Evolutionary conservation across 139 green algal species (phyloP).

Genomic region (Picochlorum sp.): DNA sequence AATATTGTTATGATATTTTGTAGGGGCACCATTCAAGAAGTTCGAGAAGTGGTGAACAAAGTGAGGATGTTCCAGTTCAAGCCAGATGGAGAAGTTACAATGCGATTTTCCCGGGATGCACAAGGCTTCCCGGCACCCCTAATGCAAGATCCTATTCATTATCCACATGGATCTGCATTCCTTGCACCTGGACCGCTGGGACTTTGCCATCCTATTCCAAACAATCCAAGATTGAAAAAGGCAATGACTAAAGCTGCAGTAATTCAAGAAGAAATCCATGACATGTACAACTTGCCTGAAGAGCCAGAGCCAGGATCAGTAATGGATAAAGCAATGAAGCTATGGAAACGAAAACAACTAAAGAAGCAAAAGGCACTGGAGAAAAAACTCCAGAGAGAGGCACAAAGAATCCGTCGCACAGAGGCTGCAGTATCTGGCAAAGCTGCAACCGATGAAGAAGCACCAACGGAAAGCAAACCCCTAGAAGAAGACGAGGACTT

Average conservation of each 20-base stretch:
- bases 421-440: not conserved
- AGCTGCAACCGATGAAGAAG: not conserved
- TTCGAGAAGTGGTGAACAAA: constrained; percentile 55
- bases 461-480: not conserved
- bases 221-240: constrained; percentile 28
- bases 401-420: constrained; percentile 19
- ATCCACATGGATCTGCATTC: constrained; percentile 78
- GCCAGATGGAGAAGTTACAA: constrained; percentile 76
- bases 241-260: constrained; percentile 43
- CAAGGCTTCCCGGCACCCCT: constrained; percentile 47
- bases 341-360: constrained; percentile 32
- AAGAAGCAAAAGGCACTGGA: constrained; percentile 22
- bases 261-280: constrained; percentile 31
- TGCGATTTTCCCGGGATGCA: constrained; percentile 62
- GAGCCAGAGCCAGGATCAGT: constrained; percentile 38
- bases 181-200: constrained; percentile 70
- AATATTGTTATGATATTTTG: not conserved
- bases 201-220: constrained; percentile 54
- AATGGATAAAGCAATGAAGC: constrained; percentile 45
- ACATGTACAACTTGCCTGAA: constrained; percentile 69
- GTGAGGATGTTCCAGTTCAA: constrained; percentile 82
- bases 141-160: constrained; percentile 81
- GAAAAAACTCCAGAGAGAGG: constrained; percentile 19
- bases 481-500: constrained; percentile 16
- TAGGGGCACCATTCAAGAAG: constrained; percentile 69